Base-by-base conservation (phyloP, 164 flowering plant genomes). In the Vitis rotundifolia region DNA sequence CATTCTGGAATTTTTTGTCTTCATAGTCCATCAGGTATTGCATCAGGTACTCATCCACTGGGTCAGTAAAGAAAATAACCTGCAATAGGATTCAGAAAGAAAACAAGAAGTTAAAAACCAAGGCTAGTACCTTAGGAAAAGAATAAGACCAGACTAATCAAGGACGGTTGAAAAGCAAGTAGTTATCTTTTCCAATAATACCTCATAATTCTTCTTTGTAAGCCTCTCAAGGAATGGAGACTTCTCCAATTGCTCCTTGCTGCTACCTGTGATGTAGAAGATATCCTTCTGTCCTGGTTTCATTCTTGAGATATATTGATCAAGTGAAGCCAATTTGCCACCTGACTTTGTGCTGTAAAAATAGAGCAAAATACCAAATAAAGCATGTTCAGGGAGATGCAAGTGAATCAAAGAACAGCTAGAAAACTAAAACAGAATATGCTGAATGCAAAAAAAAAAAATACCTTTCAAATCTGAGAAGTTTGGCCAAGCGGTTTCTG, bases 141-240 rank as follows among this genome's bases (percentile, higher is more conserved):
- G 48, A 37, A 13, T 13, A 10, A 37, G 37, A 50, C 44, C 44
- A 16, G 18, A 26, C 14, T 5, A 48, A 31, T 9, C 29, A 51
- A 19, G 26, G 57, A 44, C 9, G 8, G 29, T 22, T 62, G 11
- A 4, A 31, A 62, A 61, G 13, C 18, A 37, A 54, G 49, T 18
- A 1, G 2, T 11, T 15, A 15, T 37, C 11, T 22, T 3, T 18
- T 15, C 16, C 26, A 53, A 56, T 18, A 15, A 18, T 78, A 94
- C 99, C 97, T 95, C 99, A 54, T 83, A 95, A 64, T 85, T 80
- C 65, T 93, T 95, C 92, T 91, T 95, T 54, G 77, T 85, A 57
- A 95, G 97, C 75, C 96, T 87, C 82, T 95, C 99, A 60, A 95
- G 92, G 97, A 95, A 95, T 53, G 99, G 99, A 55, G 99, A 95